Evolutionary conservation across 441 rosid genomes (phyloP).

Genomic region (Isatis lusitanica): DNA sequence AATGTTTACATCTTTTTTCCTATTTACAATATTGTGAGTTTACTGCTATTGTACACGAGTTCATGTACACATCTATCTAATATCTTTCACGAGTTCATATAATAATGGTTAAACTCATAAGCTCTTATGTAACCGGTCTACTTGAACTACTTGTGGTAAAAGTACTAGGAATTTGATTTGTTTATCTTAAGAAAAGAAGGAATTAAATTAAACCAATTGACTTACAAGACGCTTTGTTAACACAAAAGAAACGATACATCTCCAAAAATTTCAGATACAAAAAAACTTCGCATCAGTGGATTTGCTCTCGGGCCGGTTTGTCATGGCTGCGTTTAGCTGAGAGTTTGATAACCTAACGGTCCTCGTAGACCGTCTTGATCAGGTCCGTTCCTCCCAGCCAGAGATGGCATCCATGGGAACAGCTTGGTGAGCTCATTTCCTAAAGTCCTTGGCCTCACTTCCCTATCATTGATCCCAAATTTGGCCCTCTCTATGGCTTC

Average conservation of each 20-base stretch:
- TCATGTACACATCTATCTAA: too few species aligned
- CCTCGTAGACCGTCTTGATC: conserved; percentile 69
- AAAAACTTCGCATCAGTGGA: conserved; percentile 7
- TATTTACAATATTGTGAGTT: too few species aligned
- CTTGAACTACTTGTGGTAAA: not conserved
- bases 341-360: conserved; percentile 82
- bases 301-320: conserved; percentile 6
- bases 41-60: too few species aligned
- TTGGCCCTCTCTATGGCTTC: conserved; percentile 95
- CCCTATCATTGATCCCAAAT: conserved; percentile 75
- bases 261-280: conserved; percentile 16
- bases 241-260: not conserved
- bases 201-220: not conserved
- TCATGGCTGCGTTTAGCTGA: conserved; percentile 42
- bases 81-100: too few species aligned
- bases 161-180: not conserved
- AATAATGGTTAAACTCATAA: not conserved
- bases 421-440: conserved; percentile 80
- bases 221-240: not conserved
- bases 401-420: conserved; percentile 91
- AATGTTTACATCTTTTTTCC: too few species aligned
- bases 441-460: conserved; percentile 48
- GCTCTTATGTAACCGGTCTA: not conserved
- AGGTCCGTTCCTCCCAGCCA: conserved; percentile 55
- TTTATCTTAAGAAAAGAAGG: not conserved